Percentiles rank a stretch among this genome's conserved stretches.
These are phyloP conservation scores for Saccharomycopsis sp. DNA, from an alignment of 805 yeast species.

Conservation along the genomic window DNA sequence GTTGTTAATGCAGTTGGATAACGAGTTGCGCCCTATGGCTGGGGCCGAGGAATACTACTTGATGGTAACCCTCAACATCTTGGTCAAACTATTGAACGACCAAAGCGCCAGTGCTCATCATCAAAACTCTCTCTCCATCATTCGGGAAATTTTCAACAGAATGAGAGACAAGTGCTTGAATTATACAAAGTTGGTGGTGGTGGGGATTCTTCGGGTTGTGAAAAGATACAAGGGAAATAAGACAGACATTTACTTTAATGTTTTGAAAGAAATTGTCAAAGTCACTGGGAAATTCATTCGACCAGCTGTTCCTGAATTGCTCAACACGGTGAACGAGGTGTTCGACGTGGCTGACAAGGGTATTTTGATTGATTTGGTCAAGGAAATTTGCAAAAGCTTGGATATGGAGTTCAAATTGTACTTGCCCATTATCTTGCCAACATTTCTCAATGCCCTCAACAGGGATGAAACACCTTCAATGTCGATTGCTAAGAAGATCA, in stretches of 20 bases:
- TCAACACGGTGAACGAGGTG: constrained; percentile 65
- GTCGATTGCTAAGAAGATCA: constrained; percentile 61
- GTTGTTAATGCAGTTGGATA: constrained; percentile 62
- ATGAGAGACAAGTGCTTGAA: constrained; percentile 83
- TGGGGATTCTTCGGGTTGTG: constrained; percentile 82
- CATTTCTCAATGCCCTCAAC: constrained; percentile 68
- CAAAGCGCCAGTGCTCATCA: constrained; percentile 80
- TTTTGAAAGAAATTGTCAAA: constrained; percentile 64
- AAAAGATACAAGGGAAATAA: constrained; percentile 67
- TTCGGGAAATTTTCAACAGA: constrained; percentile 83
- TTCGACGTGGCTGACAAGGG: constrained; percentile 59
- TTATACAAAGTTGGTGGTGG: constrained; percentile 80
- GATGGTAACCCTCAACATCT: constrained; percentile 81
- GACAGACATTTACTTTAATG: constrained; percentile 84
- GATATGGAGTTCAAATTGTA: constrained; percentile 89
- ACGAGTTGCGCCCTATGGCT: constrained; percentile 59
- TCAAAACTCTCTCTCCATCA: constrained; percentile 87
- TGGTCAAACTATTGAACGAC: constrained; percentile 79
- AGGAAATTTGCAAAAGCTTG: constrained; percentile 73
- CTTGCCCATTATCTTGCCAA: constrained; percentile 67
- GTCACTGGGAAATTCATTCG: constrained; percentile 88
- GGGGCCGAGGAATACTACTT: constrained; percentile 90
- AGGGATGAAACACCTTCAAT: constrained; percentile 36
- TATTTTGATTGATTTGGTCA: constrained; percentile 71
- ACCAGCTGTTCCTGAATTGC: constrained; percentile 69